Percentiles rank a stretch among this genome's conserved stretches.
Evolutionary conservation across 106 monocot genomes (phyloP).

Genomic region (Cymbidium sinense): DNA sequence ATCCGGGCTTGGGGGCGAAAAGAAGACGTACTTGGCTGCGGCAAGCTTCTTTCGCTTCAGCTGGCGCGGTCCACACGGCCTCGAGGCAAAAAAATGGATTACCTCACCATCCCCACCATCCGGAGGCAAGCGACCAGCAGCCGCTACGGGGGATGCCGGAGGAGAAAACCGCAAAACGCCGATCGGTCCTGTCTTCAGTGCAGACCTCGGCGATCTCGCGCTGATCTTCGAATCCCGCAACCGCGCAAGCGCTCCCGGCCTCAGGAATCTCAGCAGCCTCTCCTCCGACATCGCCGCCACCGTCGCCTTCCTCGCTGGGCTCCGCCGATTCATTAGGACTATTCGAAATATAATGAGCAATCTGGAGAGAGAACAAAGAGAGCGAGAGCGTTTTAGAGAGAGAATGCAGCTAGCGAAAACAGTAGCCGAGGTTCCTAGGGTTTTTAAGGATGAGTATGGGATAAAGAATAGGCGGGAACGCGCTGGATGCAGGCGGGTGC

Average conservation of each 20-base stretch:
- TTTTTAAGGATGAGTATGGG: not conserved
- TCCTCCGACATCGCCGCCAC: constrained; percentile 12
- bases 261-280: constrained; percentile 11
- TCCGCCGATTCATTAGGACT: constrained; percentile 8
- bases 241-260: constrained; percentile 24
- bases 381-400: not conserved
- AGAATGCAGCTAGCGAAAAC: not conserved
- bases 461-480: not conserved
- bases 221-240: constrained; percentile 18
- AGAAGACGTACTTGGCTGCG: constrained; percentile 12
- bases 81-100: constrained; percentile 15
- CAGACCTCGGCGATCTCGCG: constrained; percentile 7
- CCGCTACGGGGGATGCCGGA: not conserved
- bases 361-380: not conserved
- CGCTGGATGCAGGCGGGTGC: not conserved
- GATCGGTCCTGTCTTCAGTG: not conserved
- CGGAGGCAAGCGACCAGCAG: not conserved
- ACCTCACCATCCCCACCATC: constrained; percentile 2
- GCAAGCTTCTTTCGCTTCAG: constrained; percentile 20
- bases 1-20: constrained; percentile 17
- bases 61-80: constrained; percentile 8
- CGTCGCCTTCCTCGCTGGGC: not conserved
- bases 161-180: not conserved
- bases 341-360: not conserved
- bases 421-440: not conserved